Conservation (phyloP, 805 yeast genomes). For the Kodamaea kaohsiungensis region DNA sequence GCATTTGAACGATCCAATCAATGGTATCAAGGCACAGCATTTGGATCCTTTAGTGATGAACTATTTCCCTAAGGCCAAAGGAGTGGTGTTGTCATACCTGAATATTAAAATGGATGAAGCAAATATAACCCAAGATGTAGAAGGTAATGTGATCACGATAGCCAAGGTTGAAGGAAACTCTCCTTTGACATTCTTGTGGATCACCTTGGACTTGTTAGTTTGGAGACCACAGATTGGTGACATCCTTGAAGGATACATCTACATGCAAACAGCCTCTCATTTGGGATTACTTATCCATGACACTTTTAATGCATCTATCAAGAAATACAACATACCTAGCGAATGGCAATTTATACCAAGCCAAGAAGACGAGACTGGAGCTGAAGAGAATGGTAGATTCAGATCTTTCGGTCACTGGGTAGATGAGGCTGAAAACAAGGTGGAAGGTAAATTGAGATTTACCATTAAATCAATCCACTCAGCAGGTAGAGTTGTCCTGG, state of each 20-base stretch:
- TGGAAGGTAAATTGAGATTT: constrained; percentile 83
- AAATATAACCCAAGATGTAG: constrained; percentile 37
- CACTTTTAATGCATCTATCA: constrained; percentile 91
- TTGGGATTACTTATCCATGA: constrained; percentile 89
- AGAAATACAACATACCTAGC: constrained; percentile 80
- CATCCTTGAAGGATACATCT: constrained; percentile 78
- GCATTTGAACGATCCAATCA: constrained; percentile 63
- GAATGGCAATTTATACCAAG: constrained; percentile 83
- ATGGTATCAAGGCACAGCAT: constrained; percentile 86
- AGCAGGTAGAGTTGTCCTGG: constrained; percentile 78
- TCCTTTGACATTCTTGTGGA: constrained; percentile 90
- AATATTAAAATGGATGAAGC: constrained; percentile 57
- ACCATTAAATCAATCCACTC: constrained; percentile 70
- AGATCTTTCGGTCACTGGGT: constrained; percentile 85
- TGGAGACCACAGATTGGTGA: constrained; percentile 95
- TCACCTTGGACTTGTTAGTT: constrained; percentile 73
- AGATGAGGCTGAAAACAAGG: constrained; percentile 68
- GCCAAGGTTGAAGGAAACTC: constrained; percentile 75
- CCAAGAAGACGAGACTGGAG: constrained; percentile 60
- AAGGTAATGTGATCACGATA: constrained; percentile 43
- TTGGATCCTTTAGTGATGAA: constrained; percentile 88
- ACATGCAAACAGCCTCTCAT: constrained; percentile 93
- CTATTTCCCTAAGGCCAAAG: constrained; percentile 67
- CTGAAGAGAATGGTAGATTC: constrained; percentile 28
- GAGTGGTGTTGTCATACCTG: constrained; percentile 81